Evolutionary conservation across 108 stramenopile species (phyloP).

Genomic region (Cyclotella sp.): DNA sequence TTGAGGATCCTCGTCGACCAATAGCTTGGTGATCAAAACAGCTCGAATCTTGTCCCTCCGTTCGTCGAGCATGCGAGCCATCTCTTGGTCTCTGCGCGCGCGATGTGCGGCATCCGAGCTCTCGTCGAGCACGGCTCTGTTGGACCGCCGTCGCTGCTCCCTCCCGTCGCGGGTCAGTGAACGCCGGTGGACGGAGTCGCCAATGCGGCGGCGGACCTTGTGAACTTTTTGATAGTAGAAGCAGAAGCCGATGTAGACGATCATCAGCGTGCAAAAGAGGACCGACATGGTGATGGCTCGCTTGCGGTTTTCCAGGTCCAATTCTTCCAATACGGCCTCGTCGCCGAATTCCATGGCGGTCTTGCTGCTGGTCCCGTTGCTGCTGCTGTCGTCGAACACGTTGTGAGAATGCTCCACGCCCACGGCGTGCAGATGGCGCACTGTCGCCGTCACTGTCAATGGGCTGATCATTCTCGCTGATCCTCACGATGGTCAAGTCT

Average conservation of each 20-base stretch:
- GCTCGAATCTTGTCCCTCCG: constrained; percentile 31
- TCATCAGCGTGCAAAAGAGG: constrained; percentile 29
- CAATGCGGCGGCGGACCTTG: background rate
- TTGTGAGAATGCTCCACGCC: constrained; percentile 7
- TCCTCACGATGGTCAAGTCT: too few relatives aligned
- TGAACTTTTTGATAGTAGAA: constrained; percentile 12
- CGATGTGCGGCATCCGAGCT: constrained; percentile 24
- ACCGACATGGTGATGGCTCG: constrained; percentile 25
- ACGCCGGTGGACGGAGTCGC: background rate
- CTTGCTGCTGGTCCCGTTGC: background rate
- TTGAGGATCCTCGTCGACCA: constrained; percentile 25
- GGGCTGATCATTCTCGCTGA: background rate
- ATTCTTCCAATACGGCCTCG: background rate
- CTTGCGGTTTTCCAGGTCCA: background rate
- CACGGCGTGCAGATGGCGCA: background rate
- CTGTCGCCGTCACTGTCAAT: background rate
- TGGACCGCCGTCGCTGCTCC: constrained; percentile 2
- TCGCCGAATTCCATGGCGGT: background rate
- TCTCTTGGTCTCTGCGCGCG: constrained; percentile 8
- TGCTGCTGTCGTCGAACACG: background rate
- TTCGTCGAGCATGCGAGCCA: constrained; percentile 24
- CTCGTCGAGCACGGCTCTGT: constrained; percentile 40
- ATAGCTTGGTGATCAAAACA: constrained; percentile 21
- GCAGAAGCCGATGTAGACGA: constrained; percentile 38
- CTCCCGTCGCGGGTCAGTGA: background rate